Conservation (phyloP, 768 basidiomycete species). For the Serendipita vermifera region DNA sequence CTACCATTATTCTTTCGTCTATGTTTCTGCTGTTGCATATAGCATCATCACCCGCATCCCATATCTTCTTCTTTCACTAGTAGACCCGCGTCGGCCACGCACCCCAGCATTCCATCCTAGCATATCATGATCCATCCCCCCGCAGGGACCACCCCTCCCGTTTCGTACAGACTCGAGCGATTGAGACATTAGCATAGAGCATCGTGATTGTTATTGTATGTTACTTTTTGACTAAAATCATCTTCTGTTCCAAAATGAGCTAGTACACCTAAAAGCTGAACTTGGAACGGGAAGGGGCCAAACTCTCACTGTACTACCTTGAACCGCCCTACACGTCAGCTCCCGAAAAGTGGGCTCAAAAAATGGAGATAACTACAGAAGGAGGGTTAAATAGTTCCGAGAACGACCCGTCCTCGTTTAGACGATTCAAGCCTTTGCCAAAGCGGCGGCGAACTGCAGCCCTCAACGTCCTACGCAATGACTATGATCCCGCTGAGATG, state of each 20-base stretch:
- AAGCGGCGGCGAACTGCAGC: conserved; percentile 53
- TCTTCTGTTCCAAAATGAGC: too few species aligned
- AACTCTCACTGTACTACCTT: neutral
- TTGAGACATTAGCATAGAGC: conserved; percentile 10
- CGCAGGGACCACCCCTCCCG: conserved; percentile 9
- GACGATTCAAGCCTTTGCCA: conserved; percentile 65
- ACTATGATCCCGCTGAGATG: neutral
- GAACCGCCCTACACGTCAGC: conserved; percentile 8
- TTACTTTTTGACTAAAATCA: too few species aligned
- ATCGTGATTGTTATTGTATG: conserved; percentile 7
- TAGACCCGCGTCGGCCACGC: conserved; percentile 10
- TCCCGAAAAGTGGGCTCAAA: neutral
- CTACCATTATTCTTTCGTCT: conserved; percentile 10
- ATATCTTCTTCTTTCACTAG: conserved; percentile 7
- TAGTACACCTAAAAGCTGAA: too few species aligned
- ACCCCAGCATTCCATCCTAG: conserved; percentile 5
- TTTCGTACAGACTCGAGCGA: conserved; percentile 8
- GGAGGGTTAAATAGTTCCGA: neutral
- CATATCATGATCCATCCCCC: neutral
- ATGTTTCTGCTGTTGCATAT: conserved; percentile 10
- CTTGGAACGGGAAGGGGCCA: too few species aligned
- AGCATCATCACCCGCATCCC: neutral
- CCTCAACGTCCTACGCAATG: neutral
- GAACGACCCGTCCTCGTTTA: conserved; percentile 31
- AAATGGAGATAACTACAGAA: neutral